Base-by-base conservation (phyloP, 2,329 filamentous ascomycete genomes). In the Alternaria sp. region DNA sequence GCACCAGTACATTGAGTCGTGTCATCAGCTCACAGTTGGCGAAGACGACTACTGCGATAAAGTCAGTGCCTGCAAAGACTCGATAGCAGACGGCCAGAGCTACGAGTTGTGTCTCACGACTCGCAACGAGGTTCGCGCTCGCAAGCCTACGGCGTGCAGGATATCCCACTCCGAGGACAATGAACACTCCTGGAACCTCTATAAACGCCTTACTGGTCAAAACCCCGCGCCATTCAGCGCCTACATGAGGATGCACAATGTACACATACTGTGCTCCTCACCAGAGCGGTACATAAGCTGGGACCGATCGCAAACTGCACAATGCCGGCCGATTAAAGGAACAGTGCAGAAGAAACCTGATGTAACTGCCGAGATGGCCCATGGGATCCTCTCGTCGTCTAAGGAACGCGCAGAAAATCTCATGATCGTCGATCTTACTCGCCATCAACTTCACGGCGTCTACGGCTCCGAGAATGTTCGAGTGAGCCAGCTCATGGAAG, bases 341-440 rank as follows among this genome's bases (percentile, higher is more conserved):
- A 98, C 95, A 0, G 93, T 97, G n/a, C 90, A 90, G 71, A 97
- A 97, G 72, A 87, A 87, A 0, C 82, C 85, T 1, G 84, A 84
- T 2, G 88, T 90, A 41, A 96, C 91, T 0, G 84, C 91, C n/a
- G 87, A 85, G 6, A 87, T 92, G 72, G 94, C 95, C 1, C 88
- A 90, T 64, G 82, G 83, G 26, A 87, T 96, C 43, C 87, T 97
- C 14, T 88, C 90, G 61, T 87, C 92, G 0, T 90, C 92, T 21
- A 98, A 98, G 78, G 96, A 98, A 79, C 90, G 92, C 72, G 95
- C 95, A 0, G 95, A 98, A 82, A 98, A 98, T 75, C 86, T 98
- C 23, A 98, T 98, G 96, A 97, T 98, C 72, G 94, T 97, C 3
- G 95, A 98, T 78, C 85, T 98, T 1, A 96, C 97, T n/a, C 88